phyloP scores from a whole-genome alignment of 768 basidiomycete species.

The Saitozyma podzolica region DNA sequence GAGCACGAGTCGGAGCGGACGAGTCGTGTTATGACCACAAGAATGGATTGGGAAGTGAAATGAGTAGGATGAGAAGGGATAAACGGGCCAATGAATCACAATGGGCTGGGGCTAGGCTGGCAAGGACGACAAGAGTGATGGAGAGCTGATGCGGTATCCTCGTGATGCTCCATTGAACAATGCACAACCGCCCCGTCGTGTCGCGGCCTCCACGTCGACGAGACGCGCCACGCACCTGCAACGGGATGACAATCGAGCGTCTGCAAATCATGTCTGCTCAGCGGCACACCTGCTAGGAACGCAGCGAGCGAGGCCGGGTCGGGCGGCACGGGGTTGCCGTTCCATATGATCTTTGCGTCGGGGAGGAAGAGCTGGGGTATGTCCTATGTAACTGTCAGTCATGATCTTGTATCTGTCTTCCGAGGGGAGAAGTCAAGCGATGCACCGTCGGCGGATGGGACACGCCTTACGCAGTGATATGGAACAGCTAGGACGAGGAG shows the following conservation, averaged over 20 bases:
- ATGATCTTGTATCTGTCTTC: neutral
- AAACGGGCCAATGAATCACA: too few species aligned
- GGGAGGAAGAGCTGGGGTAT: constrained; percentile 39
- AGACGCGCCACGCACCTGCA: constrained; percentile 16
- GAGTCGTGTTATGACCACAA: too few species aligned
- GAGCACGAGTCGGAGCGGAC: too few species aligned
- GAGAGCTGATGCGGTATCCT: too few species aligned
- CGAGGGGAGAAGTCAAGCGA: too few species aligned
- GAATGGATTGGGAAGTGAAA: too few species aligned
- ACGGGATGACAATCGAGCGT: constrained; percentile 46
- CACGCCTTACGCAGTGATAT: too few species aligned
- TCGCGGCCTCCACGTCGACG: neutral
- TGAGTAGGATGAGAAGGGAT: too few species aligned
- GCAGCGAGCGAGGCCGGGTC: constrained; percentile 18
- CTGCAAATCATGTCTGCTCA: constrained; percentile 45
- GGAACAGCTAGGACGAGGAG: neutral
- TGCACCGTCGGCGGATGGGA: too few species aligned
- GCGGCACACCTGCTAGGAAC: constrained; percentile 34
- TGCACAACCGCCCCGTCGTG: neutral
- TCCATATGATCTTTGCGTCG: constrained; percentile 42
- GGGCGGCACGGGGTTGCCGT: constrained; percentile 34
- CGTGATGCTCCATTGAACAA: neutral
- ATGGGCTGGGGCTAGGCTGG: too few species aligned
- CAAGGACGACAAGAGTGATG: too few species aligned
- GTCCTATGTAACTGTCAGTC: constrained; percentile 23